Base-by-base conservation (phyloP, 805 yeast genomes). In the Yamadazyma paraphyllophila region DNA sequence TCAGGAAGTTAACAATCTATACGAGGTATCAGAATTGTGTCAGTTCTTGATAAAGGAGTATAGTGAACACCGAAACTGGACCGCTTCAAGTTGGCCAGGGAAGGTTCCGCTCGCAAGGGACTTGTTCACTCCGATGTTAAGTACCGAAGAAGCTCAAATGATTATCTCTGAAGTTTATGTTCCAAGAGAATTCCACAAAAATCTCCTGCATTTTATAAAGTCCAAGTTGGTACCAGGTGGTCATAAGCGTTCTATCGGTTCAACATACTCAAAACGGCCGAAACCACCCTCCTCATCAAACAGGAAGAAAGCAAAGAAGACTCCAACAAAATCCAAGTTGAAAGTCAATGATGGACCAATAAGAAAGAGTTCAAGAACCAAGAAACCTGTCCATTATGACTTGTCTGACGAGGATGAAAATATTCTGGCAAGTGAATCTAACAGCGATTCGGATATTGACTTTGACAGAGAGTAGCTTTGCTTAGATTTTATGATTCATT, bases 41-140 rank as follows among this genome's bases (percentile, higher is more conserved):
- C 95, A 87, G 60, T 63, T 85, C 46, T 66, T 80, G 5, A 71
- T 89, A 38, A 77, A 82, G 44, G 80, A 77, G 45, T 65, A 80
- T 17, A 78, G 83, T 36, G 82, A 77, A 17, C 56, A 65, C 17
- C 81, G 76, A 54, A 74, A 72, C 37, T 88, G 96, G 96, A 76
- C 77, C 16, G 69, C 86, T 45, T 78, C 83, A 17, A 81, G 90
- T 0, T 90, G 91, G 81, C 95, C 96, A 0, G 95, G 92, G 1
- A 85, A 83, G 55, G 62, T 85, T 13, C 77, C 79, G 14, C 61
- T 89, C 14, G 83, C 92, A 0, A 64, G 73, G n/a, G 96, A 89
- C 57, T 59, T 87, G 7, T 88, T 76, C 62, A 66, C 72, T n/a
- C 80, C 86, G 1, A 80, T 85, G 72, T 67, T 70, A 7, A 69